Conservation (phyloP, 2,329 filamentous ascomycete species). For the Fusarium xyrophilum region DNA sequence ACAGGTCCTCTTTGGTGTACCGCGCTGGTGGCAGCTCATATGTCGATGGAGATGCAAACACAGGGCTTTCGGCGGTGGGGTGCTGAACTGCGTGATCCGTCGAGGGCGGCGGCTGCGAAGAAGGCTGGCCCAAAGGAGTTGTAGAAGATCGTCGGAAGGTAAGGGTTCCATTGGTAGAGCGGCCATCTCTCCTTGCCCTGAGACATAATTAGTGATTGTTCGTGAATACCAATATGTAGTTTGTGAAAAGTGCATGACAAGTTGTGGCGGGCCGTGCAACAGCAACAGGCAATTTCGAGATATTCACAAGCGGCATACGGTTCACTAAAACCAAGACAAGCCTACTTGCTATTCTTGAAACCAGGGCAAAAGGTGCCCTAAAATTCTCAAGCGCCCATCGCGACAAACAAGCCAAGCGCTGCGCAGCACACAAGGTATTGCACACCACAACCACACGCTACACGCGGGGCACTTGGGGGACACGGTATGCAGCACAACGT, state of each 20-base stretch:
- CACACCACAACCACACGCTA: constrained; percentile 9
- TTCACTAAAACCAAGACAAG: neutral
- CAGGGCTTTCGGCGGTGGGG: constrained; percentile 48
- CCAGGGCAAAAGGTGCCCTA: neutral
- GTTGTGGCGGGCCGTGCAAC: neutral
- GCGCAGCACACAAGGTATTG: constrained; percentile 13
- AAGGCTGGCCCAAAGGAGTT: constrained; percentile 56
- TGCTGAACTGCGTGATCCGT: constrained; percentile 52
- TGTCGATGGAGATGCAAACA: constrained; percentile 35
- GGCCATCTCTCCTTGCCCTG: constrained; percentile 66
- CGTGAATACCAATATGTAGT: neutral
- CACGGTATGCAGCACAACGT: constrained; percentile 35
- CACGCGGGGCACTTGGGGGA: constrained; percentile 20
- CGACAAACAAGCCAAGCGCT: constrained; percentile 19
- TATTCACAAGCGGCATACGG: neutral
- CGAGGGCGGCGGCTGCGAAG: constrained; percentile 47
- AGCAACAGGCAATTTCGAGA: neutral
- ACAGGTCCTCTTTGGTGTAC: constrained; percentile 80
- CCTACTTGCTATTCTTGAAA: neutral
- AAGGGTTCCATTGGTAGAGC: constrained; percentile 66
- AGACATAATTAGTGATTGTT: constrained; percentile 22
- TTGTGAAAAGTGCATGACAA: constrained; percentile 14
- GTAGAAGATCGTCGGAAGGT: constrained; percentile 70
- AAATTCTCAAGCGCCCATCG: constrained; percentile 7
- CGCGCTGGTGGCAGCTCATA: constrained; percentile 58